Conservation (phyloP, 169 alveolate genomes). For the Plasmodium gallinaceum region DNA sequence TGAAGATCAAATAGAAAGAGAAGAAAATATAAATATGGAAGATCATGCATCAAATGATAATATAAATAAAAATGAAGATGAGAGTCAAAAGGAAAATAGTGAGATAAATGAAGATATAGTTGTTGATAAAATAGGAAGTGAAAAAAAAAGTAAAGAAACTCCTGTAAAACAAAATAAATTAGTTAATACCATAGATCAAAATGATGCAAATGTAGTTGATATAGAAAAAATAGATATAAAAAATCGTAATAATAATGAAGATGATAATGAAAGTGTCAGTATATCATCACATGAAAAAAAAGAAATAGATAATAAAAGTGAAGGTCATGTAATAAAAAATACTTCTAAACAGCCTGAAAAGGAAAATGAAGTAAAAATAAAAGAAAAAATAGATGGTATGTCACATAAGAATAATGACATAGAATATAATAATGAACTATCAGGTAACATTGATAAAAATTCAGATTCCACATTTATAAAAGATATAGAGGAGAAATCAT, state of each 20-base stretch:
- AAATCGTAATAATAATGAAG: background rate
- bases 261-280: background rate
- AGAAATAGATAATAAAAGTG: background rate
- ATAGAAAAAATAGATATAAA: conserved; percentile 11
- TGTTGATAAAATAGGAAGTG: background rate
- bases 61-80: background rate
- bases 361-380: background rate
- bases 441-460: conserved; percentile 5
- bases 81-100: background rate
- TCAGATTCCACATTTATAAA: conserved; percentile 17
- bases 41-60: background rate
- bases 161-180: background rate
- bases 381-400: background rate
- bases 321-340: background rate
- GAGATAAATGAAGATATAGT: conserved; percentile 1
- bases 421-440: conserved; percentile 3
- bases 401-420: background rate
- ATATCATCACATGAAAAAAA: conserved; percentile 19
- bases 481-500: conserved; percentile 1
- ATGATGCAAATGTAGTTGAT: background rate
- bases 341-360: background rate
- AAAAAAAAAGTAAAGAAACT: background rate
- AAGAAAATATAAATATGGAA: background rate
- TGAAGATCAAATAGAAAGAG: background rate
- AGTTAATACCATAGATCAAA: conserved; percentile 17